Evolutionary conservation across 495 filamentous ascomycete species (phyloP).

Genomic region (Penicillium paradoxum): DNA sequence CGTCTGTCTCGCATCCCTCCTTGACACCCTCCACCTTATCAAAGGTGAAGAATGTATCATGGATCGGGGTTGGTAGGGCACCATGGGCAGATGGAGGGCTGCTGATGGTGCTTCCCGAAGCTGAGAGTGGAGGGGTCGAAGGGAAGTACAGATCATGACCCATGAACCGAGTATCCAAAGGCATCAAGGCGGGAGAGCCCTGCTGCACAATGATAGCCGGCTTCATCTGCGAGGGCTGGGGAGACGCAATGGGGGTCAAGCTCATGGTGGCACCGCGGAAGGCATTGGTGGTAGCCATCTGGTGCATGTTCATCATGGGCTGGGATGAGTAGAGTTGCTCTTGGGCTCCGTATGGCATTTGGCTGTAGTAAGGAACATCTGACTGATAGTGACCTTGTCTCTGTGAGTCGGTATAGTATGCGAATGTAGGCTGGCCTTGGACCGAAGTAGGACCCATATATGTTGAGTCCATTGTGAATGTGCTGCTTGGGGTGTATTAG

Average conservation of each 20-base stretch:
- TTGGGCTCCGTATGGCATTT: constrained; percentile 41
- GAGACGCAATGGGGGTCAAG: constrained; percentile 74
- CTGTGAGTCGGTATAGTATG: constrained; percentile 86
- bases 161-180: constrained; percentile 71
- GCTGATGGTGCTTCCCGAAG: constrained; percentile 76
- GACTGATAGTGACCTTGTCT: constrained; percentile 78
- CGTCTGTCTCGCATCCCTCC: constrained; percentile 71
- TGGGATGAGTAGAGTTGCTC: constrained; percentile 38
- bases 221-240: constrained; percentile 70
- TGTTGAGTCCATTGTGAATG: constrained; percentile 50
- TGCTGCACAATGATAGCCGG: constrained; percentile 66
- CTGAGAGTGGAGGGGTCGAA: constrained; percentile 82
- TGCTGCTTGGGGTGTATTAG: neutral
- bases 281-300: constrained; percentile 59
- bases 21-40: constrained; percentile 77
- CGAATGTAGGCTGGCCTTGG: constrained; percentile 78
- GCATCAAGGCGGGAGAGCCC: constrained; percentile 65
- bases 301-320: constrained; percentile 67
- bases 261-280: constrained; percentile 48
- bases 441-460: constrained; percentile 47
- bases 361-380: constrained; percentile 44
- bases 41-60: constrained; percentile 69
- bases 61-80: constrained; percentile 74
- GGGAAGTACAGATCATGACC: constrained; percentile 68
- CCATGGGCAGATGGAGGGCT: constrained; percentile 78